phyloP scores from a whole-genome alignment of 75 land plant species.

The Isoetes taiwanensis region DNA sequence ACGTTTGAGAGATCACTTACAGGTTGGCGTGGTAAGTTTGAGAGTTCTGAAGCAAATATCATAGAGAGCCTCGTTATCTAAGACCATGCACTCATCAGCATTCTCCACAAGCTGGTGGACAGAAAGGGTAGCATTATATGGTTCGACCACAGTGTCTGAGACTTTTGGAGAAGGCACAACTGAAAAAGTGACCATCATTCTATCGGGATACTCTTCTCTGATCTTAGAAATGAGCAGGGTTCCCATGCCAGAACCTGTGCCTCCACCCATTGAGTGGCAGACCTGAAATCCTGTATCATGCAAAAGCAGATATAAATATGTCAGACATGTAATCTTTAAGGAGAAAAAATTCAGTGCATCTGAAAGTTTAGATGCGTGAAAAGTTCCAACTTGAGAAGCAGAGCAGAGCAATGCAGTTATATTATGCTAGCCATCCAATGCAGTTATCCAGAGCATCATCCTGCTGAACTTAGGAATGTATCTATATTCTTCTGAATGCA shows the following conservation, averaged over 20 bases:
- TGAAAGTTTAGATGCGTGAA: too few relatives aligned
- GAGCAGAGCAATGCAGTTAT: too few relatives aligned
- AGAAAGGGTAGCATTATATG: slow-evolving; percentile 49
- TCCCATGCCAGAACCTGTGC: slow-evolving; percentile 66
- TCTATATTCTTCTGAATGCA: too few relatives aligned
- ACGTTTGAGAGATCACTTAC: slow-evolving; percentile 32
- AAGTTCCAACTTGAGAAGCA: too few relatives aligned
- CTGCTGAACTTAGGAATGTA: too few relatives aligned
- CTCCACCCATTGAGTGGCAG: slow-evolving; percentile 57
- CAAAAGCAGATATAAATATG: too few relatives aligned
- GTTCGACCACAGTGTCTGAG: slow-evolving; percentile 49
- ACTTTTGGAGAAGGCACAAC: slow-evolving; percentile 64
- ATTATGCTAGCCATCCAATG: too few relatives aligned
- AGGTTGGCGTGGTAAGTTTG: slow-evolving; percentile 41
- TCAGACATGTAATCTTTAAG: too few relatives aligned
- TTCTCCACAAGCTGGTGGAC: slow-evolving; percentile 57
- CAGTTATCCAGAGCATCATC: too few relatives aligned
- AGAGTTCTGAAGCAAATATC: slow-evolving; percentile 48
- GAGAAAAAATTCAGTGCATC: too few relatives aligned
- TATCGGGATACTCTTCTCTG: slow-evolving; percentile 12
- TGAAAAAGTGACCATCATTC: slow-evolving; percentile 71
- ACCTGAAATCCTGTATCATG: slow-evolving; percentile 62
- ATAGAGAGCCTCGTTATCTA: slow-evolving; percentile 61
- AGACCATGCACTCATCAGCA: slow-evolving; percentile 60
- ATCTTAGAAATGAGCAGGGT: slow-evolving; percentile 30